Evolutionary conservation across 164 flowering plant species (phyloP), one percentile per base, ranked within the genome.

Genomic region (Vitis riparia): DNA sequence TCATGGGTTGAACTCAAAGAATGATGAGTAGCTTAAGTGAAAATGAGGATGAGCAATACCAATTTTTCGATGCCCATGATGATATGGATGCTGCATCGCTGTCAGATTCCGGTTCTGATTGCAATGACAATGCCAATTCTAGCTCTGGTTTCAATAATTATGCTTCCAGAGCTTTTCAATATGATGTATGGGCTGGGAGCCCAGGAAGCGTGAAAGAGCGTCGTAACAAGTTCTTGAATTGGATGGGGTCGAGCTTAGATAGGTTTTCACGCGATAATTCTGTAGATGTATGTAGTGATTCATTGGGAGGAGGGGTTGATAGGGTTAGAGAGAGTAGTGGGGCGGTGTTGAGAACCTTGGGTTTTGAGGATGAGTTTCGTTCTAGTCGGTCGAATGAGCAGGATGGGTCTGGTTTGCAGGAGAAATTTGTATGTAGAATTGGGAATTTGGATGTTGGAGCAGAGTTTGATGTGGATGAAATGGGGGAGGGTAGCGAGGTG

Each of bases 1-100:
- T 77, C 77, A 83, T 87, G 90, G 86, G 79, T 75, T 87, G 86
- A 86, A 75, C 82, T 80, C 76, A 63, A 74, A 71, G 62, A 73
- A 82, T 63, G 65, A 85, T 85, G 91, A 80, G 67, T 61, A 80
- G 76, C 73, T 70, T 73, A 60, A 67, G 69, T 57, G 81, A 78
- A 27, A 68, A 53, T n/a, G 70, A 68, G 5, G 83, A 70, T 0
- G 87, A 83, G 52, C 83, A 79, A 55, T 74, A 11, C 74, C 80
- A 58, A 32, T 89, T 81, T 71, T 89, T 87, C 29, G 87, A 84
- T 73, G 82, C 85, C 32, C 76, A 19, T 50, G 93, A 84, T 27
- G 81, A 80, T 47, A 59, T 82, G 44, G 44, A 37, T 37, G 44
- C 44, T 68, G 49, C 75, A 23, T 67, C 79, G 15, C 58, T 49